These are phyloP conservation scores for Phytophthora brassicae DNA, from an alignment of 352 stramenopile species.

Conservation along the genomic window DNA sequence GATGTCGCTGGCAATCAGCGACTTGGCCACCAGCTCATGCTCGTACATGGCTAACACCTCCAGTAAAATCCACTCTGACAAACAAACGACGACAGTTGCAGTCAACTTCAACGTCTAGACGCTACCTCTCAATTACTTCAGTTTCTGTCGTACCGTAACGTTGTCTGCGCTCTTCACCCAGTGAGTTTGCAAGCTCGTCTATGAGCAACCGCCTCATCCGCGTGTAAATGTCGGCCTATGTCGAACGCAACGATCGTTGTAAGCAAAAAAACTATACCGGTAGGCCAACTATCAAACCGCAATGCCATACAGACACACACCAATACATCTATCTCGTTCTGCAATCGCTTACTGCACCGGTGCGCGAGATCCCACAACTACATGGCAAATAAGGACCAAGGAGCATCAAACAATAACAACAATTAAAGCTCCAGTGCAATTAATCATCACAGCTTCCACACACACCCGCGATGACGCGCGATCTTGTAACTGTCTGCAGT, in stretches of 20 bases:
- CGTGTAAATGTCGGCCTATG: constrained; percentile 43
- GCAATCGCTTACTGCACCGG: constrained; percentile 55
- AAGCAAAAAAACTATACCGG: neutral
- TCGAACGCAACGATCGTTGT: neutral
- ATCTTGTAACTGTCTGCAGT: constrained; percentile 50
- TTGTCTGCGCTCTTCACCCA: constrained; percentile 36
- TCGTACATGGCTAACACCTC: constrained; percentile 80
- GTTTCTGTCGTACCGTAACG: constrained; percentile 55
- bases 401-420: neutral
- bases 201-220: constrained; percentile 45
- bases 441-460: neutral
- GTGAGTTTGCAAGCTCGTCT: constrained; percentile 14
- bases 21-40: constrained; percentile 76
- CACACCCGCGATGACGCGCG: constrained; percentile 50
- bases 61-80: constrained; percentile 55
- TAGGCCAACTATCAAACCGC: too few relatives aligned
- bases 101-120: constrained; percentile 7
- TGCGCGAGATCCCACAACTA: constrained; percentile 77
- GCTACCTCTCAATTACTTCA: neutral
- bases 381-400: neutral
- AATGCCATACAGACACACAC: constrained; percentile 23
- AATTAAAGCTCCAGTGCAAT: neutral
- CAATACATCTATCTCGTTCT: constrained; percentile 51
- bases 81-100: neutral
- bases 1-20: constrained; percentile 68